A percentile compares a stretch with the other conserved stretches of the same genome.
phyloP scores from a whole-genome alignment of 441 rosid species.

The Populus tomentosa region DNA sequence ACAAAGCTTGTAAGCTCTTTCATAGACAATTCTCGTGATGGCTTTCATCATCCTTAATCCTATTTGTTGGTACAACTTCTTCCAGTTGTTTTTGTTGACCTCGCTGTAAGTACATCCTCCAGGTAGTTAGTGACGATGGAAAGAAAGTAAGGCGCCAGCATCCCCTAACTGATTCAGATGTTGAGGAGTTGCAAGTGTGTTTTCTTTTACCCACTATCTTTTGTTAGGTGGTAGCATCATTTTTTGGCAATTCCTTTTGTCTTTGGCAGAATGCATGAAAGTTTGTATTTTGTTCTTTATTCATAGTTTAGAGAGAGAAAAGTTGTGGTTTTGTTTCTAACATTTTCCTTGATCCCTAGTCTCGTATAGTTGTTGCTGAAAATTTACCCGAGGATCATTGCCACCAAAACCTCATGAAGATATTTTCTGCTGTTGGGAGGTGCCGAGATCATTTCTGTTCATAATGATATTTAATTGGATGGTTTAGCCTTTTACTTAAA shows the following conservation, averaged over 20 bases:
- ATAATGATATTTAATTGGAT: background rate
- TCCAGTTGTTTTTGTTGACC: slow-evolving; percentile 3
- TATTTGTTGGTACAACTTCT: slow-evolving; percentile 1
- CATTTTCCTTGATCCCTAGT: slow-evolving; percentile 36
- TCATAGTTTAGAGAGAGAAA: background rate
- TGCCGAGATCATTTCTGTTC: slow-evolving; percentile 17
- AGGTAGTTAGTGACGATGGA: slow-evolving; percentile 96
- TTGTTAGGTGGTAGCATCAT: background rate
- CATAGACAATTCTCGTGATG: slow-evolving; percentile 1
- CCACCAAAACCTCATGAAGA: slow-evolving; percentile 93
- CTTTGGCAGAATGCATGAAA: background rate
- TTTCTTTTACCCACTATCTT: slow-evolving; percentile 1
- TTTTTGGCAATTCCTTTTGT: background rate
- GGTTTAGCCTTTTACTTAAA: background rate
- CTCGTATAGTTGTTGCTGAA: slow-evolving; percentile 93
- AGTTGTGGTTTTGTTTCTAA: background rate
- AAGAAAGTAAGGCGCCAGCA: slow-evolving; percentile 73
- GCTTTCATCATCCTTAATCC: background rate
- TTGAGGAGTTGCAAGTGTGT: slow-evolving; percentile 92
- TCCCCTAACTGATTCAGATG: slow-evolving; percentile 71
- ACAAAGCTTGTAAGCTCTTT: slow-evolving; percentile 71
- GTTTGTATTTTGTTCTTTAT: background rate
- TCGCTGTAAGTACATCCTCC: background rate
- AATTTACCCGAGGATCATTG: slow-evolving; percentile 99
- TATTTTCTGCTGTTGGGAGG: slow-evolving; percentile 96